Conservation (phyloP, 2,329 filamentous ascomycete species). For the Cyphellophora europaea region DNA sequence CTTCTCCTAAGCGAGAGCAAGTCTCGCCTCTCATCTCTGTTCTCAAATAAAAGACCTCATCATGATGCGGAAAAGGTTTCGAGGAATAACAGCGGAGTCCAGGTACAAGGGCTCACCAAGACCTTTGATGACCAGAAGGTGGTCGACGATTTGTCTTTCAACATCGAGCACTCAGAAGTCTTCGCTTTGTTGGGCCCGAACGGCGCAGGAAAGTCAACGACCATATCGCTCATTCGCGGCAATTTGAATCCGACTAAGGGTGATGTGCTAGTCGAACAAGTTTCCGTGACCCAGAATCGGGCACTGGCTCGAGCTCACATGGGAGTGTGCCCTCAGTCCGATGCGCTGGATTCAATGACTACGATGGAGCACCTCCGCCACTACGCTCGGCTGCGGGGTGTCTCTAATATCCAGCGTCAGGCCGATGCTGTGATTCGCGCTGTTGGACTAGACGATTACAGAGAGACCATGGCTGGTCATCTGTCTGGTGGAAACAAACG, state of each 20-base stretch:
- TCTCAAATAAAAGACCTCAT: too few species aligned
- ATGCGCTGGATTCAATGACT: conserved; percentile 26
- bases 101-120: too few species aligned
- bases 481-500: conserved; percentile 74
- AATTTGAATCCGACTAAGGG: conserved; percentile 6
- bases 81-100: too few species aligned
- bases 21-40: too few species aligned
- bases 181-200: conserved; percentile 38
- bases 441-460: conserved; percentile 64
- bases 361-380: conserved; percentile 7
- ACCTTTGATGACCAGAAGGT: conserved; percentile 12
- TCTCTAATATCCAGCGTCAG: conserved; percentile 61
- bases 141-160: conserved; percentile 28
- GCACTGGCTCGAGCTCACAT: conserved; percentile 16
- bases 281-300: conserved; percentile 12
- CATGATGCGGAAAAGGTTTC: too few species aligned
- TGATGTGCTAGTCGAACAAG: conserved; percentile 10
- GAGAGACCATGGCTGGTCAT: conserved; percentile 62
- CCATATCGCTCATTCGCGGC: conserved; percentile 31
- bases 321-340: conserved; percentile 26
- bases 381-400: conserved; percentile 18
- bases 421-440: conserved; percentile 65
- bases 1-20: conserved; percentile 9
- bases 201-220: conserved; percentile 40
- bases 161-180: conserved; percentile 30